phyloP scores from a whole-genome alignment of 2,329 filamentous ascomycete species.

The Cladosporium oxysporum region DNA sequence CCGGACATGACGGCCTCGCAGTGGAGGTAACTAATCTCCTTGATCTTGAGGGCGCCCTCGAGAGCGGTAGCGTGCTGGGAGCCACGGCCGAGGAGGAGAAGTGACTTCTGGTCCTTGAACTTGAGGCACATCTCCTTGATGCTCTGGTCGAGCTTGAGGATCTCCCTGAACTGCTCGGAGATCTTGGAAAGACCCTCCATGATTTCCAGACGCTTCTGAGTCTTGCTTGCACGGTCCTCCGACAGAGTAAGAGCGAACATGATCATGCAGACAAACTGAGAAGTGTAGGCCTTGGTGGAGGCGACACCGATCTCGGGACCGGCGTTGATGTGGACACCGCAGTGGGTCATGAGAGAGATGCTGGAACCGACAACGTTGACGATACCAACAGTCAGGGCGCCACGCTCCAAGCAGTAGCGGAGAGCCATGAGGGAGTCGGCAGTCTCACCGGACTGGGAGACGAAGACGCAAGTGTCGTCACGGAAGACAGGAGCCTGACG shows the following conservation, averaged over 20 bases:
- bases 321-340: constrained; percentile 99
- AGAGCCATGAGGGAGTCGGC: constrained; percentile 97
- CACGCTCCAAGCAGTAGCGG: constrained; percentile 96
- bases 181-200: constrained; percentile 89
- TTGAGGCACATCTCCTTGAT: constrained; percentile 94
- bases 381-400: constrained; percentile 94
- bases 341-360: constrained; percentile 98
- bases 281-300: constrained; percentile 98
- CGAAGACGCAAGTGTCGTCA: constrained; percentile 98
- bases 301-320: constrained; percentile 98
- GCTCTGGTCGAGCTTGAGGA: constrained; percentile 84
- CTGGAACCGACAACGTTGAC: constrained; percentile 98
- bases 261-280: constrained; percentile 99
- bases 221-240: constrained; percentile 95
- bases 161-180: constrained; percentile 87
- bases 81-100: constrained; percentile 89
- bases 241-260: constrained; percentile 98
- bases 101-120: constrained; percentile 96
- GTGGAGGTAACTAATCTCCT: constrained; percentile 99
- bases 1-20: constrained; percentile 99
- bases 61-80: constrained; percentile 96
- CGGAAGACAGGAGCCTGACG: constrained; percentile 96
- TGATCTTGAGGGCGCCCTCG: constrained; percentile 97
- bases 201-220: constrained; percentile 87
- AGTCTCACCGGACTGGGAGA: constrained; percentile 98